phyloP scores from a whole-genome alignment of 257 asterid genomes.

The Ligustrum vulgare region DNA sequence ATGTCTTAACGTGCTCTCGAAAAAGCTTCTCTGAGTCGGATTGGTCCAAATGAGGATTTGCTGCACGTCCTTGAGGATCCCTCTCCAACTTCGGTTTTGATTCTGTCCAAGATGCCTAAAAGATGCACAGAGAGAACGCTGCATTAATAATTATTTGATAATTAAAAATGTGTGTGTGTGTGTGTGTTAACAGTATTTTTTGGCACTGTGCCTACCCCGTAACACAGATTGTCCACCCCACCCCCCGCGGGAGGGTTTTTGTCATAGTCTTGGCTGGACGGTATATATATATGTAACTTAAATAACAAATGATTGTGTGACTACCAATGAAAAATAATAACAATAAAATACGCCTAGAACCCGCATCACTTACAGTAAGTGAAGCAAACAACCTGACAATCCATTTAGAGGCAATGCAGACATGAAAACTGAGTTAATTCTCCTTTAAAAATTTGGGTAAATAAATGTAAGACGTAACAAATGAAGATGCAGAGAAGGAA shows the following conservation, averaged over 20 bases:
- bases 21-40: conserved; percentile 89
- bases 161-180: too few relatives aligned
- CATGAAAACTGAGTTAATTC: neutral
- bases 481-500: neutral
- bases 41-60: conserved; percentile 78
- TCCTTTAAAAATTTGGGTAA: neutral
- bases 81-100: conserved; percentile 87
- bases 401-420: too few relatives aligned
- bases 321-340: neutral
- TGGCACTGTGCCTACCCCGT: too few relatives aligned
- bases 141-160: neutral
- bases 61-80: conserved; percentile 96
- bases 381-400: neutral
- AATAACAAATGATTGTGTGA: neutral
- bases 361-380: neutral
- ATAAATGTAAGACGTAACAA: neutral
- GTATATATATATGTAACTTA: neutral
- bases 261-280: too few relatives aligned
- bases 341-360: neutral
- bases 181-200: too few relatives aligned
- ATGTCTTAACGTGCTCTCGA: conserved; percentile 81
- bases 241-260: too few relatives aligned
- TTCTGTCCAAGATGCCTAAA: conserved; percentile 92
- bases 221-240: too few relatives aligned
- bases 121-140: conserved; percentile 21